A percentile compares a stretch with the other conserved stretches of the same genome.
Conservation (phyloP, 352 stramenopile species). For the Phytophthora multivora region DNA sequence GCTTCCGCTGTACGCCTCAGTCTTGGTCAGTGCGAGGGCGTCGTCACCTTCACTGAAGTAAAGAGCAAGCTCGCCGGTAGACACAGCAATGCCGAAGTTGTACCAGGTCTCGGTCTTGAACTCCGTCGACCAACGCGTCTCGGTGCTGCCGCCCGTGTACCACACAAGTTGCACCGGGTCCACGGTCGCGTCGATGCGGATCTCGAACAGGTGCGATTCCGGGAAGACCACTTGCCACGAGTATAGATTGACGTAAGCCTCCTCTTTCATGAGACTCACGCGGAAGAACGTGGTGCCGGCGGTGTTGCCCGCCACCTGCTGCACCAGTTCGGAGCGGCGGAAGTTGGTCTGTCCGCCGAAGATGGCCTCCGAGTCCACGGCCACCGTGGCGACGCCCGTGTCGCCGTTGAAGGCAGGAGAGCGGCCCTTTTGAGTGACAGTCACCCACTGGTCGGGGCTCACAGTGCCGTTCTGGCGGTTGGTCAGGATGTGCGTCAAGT, state of each 20-base stretch:
- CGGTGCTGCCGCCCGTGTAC: conserved; percentile 47
- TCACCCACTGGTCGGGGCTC: conserved; percentile 53
- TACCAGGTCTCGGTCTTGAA: conserved; percentile 65
- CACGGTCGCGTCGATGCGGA: conserved; percentile 60
- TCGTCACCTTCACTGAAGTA: conserved; percentile 61
- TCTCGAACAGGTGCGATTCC: conserved; percentile 65
- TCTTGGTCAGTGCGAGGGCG: conserved; percentile 46
- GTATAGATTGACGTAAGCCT: conserved; percentile 44
- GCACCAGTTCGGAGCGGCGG: conserved; percentile 69
- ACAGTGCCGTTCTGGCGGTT: conserved; percentile 51
- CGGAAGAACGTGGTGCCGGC: conserved; percentile 66
- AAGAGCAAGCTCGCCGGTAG: conserved; percentile 39
- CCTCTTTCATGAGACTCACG: conserved; percentile 55
- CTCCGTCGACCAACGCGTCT: conserved; percentile 58
- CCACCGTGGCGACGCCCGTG: conserved; percentile 63
- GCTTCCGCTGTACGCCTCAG: conserved; percentile 29
- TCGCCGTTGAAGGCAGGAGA: conserved; percentile 64
- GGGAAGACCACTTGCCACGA: conserved; percentile 68
- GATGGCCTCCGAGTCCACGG: conserved; percentile 59
- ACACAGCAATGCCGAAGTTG: conserved; percentile 69
- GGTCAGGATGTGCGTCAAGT: conserved; percentile 71
- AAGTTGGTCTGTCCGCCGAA: conserved; percentile 67
- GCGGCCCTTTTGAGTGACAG: conserved; percentile 45
- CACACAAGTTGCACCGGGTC: conserved; percentile 60
- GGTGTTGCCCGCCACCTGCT: conserved; percentile 48